These are phyloP conservation scores for Gossypium longicalyx DNA, from an alignment of 345 rosid species.

Conservation along the genomic window DNA sequence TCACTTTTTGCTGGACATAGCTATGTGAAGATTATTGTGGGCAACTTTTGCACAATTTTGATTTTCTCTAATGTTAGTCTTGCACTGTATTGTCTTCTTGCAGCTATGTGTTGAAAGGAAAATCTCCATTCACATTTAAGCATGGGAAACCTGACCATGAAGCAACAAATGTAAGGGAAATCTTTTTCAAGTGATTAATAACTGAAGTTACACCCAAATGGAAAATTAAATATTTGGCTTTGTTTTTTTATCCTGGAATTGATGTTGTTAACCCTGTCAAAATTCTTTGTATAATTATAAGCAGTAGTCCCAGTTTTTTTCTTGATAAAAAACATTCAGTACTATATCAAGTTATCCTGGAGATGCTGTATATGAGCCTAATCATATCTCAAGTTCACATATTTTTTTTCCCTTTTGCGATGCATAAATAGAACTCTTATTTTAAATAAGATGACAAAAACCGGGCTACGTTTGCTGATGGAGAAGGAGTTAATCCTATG, in stretches of 20 bases:
- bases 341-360: background rate
- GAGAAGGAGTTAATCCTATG: background rate
- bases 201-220: background rate
- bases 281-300: background rate
- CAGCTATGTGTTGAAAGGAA: conserved; percentile 84
- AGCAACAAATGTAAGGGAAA: conserved; percentile 67
- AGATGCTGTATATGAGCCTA: conserved; percentile 1
- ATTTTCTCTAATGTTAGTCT: conserved; percentile 4
- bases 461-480: background rate
- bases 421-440: background rate
- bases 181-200: conserved; percentile 3
- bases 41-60: background rate
- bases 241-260: background rate
- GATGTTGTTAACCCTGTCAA: background rate
- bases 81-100: conserved; percentile 20
- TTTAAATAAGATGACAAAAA: background rate
- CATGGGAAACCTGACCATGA: conserved; percentile 90
- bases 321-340: background rate
- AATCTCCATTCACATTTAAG: conserved; percentile 64
- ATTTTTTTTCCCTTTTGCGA: background rate
- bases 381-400: background rate
- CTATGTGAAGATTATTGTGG: background rate
- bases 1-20: conserved; percentile 10
- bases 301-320: background rate
- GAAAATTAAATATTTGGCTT: conserved; percentile 1